phyloP scores from a whole-genome alignment of 495 filamentous ascomycete species.

The Penicillium angulare region DNA sequence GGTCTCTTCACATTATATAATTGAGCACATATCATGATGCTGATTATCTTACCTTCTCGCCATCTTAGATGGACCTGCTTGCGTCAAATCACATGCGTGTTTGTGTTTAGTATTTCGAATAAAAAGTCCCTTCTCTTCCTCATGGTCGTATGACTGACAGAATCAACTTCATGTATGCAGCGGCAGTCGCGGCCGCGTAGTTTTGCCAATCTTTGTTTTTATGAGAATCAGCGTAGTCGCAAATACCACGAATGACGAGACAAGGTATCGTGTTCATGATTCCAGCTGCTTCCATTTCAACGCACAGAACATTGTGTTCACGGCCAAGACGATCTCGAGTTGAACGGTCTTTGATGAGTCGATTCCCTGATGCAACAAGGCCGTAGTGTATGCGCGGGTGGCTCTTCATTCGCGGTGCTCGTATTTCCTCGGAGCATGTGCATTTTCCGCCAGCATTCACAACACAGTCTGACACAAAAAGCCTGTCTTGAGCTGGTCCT shows the following conservation, averaged over 20 bases:
- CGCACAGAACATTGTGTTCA: slow-evolving; percentile 1
- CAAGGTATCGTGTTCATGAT: slow-evolving; percentile 3
- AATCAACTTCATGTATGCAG: slow-evolving; percentile 1
- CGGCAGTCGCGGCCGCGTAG: slow-evolving; percentile 26
- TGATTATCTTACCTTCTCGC: no score
- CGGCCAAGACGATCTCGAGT: background rate
- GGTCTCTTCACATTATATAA: no score
- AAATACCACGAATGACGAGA: slow-evolving; percentile 21
- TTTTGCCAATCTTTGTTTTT: slow-evolving; percentile 27
- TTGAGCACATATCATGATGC: no score
- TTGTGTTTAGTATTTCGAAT: no score
- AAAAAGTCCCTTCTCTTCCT: no score
- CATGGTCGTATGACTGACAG: background rate
- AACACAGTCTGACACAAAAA: background rate
- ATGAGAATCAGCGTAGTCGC: slow-evolving; percentile 27
- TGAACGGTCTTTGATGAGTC: slow-evolving; percentile 1
- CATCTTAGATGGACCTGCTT: no score
- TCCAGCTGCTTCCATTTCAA: slow-evolving; percentile 6
- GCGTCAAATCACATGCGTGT: no score
- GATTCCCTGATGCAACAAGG: slow-evolving; percentile 1
- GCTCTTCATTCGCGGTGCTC: background rate
- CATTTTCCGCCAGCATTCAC: background rate
- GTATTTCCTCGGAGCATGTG: background rate
- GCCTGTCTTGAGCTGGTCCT: background rate
- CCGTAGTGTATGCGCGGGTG: slow-evolving; percentile 3